Evolutionary conservation across 164 flowering plant species (phyloP), one percentile per base, ranked within the genome.

Genomic region (Pachysandra terminalis): DNA sequence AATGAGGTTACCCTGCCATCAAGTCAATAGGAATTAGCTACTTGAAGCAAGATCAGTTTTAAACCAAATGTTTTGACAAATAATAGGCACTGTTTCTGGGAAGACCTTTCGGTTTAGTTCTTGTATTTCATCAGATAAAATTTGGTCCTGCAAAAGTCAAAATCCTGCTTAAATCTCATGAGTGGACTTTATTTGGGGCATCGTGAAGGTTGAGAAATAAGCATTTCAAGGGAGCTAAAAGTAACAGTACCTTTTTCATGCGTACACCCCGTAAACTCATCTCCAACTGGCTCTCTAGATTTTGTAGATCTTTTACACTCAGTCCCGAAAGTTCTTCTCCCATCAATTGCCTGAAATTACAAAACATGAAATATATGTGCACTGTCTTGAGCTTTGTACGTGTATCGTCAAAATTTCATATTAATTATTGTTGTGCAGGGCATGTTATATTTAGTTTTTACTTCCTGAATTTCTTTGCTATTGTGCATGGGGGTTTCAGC

Each of bases 251-350:
- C 97, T 94, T 94, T 71, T 84, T 88, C 82, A 75, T 78, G 1
- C 97, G 93, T 3, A 91, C 86, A 63, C 87, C 82, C 21, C 77
- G 85, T 27, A 91, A 80, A 76, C 97, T 91, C 81, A 80, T 87
- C 69, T 94, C 97, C 75, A 94, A 72, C 78, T 90, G 91, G 67
- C 75, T 87, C 74, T 94, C 98, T 70, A 90, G 67, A 77, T 81
- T 84, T 68, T 90, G 93, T 60, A 94, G 77, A 26, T 90, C 96
- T 73, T 84, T 83, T 60, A 88, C 78, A 61, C 76, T 79, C 79
- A 94, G 77, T 56, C 95, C 89, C 25, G 89, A 81, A 56, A 94
- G 90, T 70, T 86, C 90, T 78, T 89, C 90, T 19, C 98, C 98
- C 93, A 85, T 87, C 81, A 93, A 71, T 80, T 91, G 82, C 80